Conservation (phyloP, 2,329 filamentous ascomycete genomes). For the Alternaria longipes region DNA sequence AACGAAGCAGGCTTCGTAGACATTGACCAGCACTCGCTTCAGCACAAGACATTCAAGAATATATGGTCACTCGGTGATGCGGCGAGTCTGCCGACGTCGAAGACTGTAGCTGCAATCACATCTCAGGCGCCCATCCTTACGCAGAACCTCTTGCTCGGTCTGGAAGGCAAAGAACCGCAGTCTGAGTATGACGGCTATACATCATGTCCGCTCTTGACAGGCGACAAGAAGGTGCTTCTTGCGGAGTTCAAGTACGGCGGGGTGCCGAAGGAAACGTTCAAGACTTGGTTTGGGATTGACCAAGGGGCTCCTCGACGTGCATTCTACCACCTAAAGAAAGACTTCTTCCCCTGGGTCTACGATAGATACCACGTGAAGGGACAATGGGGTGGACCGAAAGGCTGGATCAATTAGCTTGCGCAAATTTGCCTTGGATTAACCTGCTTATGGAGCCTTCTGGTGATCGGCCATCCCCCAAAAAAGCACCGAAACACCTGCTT, state of each 20-base stretch:
- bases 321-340: slow-evolving; percentile 71
- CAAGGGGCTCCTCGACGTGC: slow-evolving; percentile 64
- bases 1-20: slow-evolving; percentile 51
- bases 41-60: slow-evolving; percentile 49
- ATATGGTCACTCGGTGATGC: slow-evolving; percentile 53
- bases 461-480: no score
- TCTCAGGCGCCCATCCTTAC: slow-evolving; percentile 49
- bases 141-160: slow-evolving; percentile 39
- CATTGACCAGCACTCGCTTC: slow-evolving; percentile 45
- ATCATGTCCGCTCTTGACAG: slow-evolving; percentile 50
- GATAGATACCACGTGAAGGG: not conserved
- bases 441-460: no score
- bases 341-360: slow-evolving; percentile 62
- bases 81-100: slow-evolving; percentile 49
- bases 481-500: no score
- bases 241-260: slow-evolving; percentile 73
- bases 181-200: slow-evolving; percentile 51
- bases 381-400: not conserved
- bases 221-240: slow-evolving; percentile 70
- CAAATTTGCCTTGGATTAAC: not conserved
- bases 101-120: slow-evolving; percentile 52
- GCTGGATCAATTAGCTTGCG: not conserved
- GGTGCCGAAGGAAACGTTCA: slow-evolving; percentile 70
- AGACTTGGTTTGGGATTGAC: slow-evolving; percentile 63
- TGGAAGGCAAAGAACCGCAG: slow-evolving; percentile 37